Conservation (phyloP, 2,329 filamentous ascomycete species). For the Sclerotinia sclerotiorum region DNA sequence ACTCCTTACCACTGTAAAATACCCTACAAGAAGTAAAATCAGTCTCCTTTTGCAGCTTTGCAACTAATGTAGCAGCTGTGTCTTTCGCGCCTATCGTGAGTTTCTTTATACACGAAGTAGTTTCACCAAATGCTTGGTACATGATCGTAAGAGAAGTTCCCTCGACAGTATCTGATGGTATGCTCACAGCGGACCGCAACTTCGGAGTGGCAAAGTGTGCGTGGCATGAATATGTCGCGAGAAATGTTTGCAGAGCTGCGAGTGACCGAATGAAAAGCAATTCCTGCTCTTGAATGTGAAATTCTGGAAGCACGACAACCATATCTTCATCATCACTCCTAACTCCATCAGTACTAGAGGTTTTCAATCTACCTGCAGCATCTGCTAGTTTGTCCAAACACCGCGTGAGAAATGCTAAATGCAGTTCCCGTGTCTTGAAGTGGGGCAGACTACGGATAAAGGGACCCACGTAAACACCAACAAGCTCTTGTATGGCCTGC, state of each 20-base stretch:
- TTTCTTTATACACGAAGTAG: constrained; percentile 57
- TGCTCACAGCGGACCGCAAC: constrained; percentile 53
- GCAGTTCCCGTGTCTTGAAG: constrained; percentile 55
- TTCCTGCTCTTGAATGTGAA: constrained; percentile 55
- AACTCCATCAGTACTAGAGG: constrained; percentile 46
- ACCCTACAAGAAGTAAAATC: constrained; percentile 75
- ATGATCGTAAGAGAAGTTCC: constrained; percentile 67
- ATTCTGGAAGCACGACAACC: constrained; percentile 50
- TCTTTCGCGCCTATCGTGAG: constrained; percentile 69
- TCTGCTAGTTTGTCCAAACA: constrained; percentile 70
- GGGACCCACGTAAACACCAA: constrained; percentile 65
- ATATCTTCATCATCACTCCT: constrained; percentile 54
- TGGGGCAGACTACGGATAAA: constrained; percentile 52
- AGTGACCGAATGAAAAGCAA: constrained; percentile 68
- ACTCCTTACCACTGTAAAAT: constrained; percentile 66
- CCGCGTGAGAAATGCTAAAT: constrained; percentile 69
- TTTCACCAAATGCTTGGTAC: constrained; percentile 71
- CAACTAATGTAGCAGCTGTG: constrained; percentile 67
- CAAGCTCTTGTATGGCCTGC: constrained; percentile 67
- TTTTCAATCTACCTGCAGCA: constrained; percentile 59
- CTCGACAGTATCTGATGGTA: constrained; percentile 52
- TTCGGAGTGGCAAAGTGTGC: constrained; percentile 60
- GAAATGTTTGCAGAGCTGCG: constrained; percentile 65
- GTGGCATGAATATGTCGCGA: constrained; percentile 63
- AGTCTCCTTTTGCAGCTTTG: constrained; percentile 65